Conservation (phyloP, 495 filamentous ascomycete genomes). For the Penicillium bialowiezense region DNA sequence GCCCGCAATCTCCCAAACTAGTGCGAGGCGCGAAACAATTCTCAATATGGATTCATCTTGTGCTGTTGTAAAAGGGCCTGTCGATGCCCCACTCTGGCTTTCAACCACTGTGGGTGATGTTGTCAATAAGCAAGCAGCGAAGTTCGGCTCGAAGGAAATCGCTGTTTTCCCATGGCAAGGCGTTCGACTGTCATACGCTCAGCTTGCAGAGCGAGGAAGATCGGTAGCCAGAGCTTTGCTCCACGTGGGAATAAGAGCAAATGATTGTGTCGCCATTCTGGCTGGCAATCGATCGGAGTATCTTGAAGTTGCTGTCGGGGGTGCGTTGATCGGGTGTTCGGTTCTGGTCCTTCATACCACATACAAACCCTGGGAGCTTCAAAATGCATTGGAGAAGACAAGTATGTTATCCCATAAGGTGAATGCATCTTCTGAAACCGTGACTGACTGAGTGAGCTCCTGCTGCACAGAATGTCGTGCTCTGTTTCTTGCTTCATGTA, state of each 20-base stretch:
- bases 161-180: slow-evolving; percentile 1
- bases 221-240: background rate
- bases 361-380: background rate
- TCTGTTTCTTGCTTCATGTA: background rate
- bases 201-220: background rate
- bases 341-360: background rate
- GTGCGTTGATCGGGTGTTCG: background rate
- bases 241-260: background rate
- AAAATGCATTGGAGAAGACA: background rate
- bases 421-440: background rate
- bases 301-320: background rate
- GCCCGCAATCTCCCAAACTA: no score
- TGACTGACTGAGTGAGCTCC: background rate
- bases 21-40: background rate
- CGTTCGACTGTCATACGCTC: background rate
- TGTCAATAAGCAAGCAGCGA: background rate
- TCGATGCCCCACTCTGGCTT: background rate
- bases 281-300: background rate
- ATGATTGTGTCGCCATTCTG: background rate
- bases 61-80: background rate
- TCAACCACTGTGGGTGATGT: background rate
- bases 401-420: background rate
- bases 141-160: background rate
- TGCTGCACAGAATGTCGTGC: background rate
- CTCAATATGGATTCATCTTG: background rate